Base-by-base conservation (phyloP, 495 filamentous ascomycete species). In the Niebla homalea region DNA sequence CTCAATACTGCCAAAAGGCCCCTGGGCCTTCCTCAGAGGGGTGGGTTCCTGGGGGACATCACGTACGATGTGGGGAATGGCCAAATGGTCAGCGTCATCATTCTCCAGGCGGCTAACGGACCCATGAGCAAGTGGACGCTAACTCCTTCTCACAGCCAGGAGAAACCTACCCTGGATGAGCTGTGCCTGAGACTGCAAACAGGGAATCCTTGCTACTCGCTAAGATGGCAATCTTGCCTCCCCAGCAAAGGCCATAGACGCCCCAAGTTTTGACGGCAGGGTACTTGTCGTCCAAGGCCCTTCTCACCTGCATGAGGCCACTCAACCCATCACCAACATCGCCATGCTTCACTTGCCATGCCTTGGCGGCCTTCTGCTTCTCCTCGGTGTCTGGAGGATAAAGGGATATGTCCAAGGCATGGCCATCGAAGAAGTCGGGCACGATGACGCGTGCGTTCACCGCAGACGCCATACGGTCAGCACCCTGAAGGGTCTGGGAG, bases 401-500 rank as follows among this genome's bases (percentile, higher is more conserved):
- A 50, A 61, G 62, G 12, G 61, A 59, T 22, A 51, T 53, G 3
- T 63, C 39, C 22, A 64, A 59, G 0, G 55, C 48, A 5, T 62
- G 57, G 18, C 72, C 72, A 2, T 67, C 44, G 56, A 73, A 71
- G 50, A 73, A 71, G 48, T 77, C 72, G 5, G 72, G 72, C 16
- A 75, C 50, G 5, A 75, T 46, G 11, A 73, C 64, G 1, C 72
- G 46, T 4, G 64, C 63, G 36, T 65, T 59, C 4, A 69, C 51
- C 11, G 62, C 56, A 0, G 53, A 49, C 0, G 74, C 69, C 6
- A 78, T 64, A 5, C 70, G 60, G 49, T 79, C 76, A n/a, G 76
- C 76, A 32, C 76, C 76, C 56, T 77, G 73, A 0, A 74, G 52
- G 5, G 73, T 76, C 50, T 77, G 75, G 1, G 60, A 56, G 23